phyloP scores from a whole-genome alignment of 345 rosid genomes.

The Pistacia atlantica region DNA sequence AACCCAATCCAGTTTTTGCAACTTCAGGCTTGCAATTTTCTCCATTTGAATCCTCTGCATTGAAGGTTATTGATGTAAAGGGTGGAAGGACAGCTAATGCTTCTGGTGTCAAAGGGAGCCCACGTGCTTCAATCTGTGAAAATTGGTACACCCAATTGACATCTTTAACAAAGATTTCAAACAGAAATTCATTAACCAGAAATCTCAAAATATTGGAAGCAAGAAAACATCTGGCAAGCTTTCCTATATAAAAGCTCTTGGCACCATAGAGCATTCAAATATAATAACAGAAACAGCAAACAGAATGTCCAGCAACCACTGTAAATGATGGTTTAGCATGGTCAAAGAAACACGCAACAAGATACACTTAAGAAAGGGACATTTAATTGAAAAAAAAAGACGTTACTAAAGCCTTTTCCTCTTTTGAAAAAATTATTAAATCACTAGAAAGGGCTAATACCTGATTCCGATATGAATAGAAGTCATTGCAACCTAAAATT shows the following conservation, averaged over 20 bases:
- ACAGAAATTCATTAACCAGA: background rate
- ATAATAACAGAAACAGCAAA: background rate
- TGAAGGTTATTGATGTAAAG: conserved; percentile 84
- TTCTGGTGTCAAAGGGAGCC: conserved; percentile 84
- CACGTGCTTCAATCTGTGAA: conserved; percentile 76
- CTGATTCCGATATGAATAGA: conserved; percentile 92
- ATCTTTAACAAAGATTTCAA: conserved; percentile 6
- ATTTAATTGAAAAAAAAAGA: background rate
- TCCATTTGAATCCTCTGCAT: conserved; percentile 60
- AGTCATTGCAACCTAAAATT: conserved; percentile 88
- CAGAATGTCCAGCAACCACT: background rate
- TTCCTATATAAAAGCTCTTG: background rate
- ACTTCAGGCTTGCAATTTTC: conserved; percentile 86
- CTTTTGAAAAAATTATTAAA: background rate
- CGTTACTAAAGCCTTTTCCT: background rate
- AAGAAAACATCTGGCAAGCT: background rate
- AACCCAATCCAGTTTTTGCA: conserved; percentile 98
- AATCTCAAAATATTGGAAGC: background rate
- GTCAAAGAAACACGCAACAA: background rate
- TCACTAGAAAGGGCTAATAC: conserved; percentile 29
- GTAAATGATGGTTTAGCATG: background rate
- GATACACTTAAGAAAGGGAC: background rate
- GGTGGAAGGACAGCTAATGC: conserved; percentile 77
- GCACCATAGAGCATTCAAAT: background rate
- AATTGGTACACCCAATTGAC: conserved; percentile 18